Base-by-base conservation (phyloP, 108 stramenopile species). In the Nitzschia putrida region DNA sequence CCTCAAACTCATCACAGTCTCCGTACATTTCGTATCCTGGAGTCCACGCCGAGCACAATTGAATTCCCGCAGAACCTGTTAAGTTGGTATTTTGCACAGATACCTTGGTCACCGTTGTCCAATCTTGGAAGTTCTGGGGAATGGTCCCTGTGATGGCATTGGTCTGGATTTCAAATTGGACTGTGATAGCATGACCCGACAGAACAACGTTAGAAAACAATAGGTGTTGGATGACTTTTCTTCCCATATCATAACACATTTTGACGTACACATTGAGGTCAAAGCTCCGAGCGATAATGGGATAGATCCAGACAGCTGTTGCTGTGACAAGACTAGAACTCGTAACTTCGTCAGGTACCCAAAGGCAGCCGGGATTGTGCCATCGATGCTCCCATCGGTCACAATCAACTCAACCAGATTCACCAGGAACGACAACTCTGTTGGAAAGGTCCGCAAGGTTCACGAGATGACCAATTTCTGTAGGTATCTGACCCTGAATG, bases 331-430 rank as follows among this genome's bases (percentile, higher is more conserved):
- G 25, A 72, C 69, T 37, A 80, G 58, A 40, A 72, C 73, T 24
- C 77, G 69, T 5, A 81, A 50, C n/a, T 39, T 0, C 22, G 54
- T 50, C 29, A 87, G 53, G 18, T 79, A 37, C 16, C 80, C 85
- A 5, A 91, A 53, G 39, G 76, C 68, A 2, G 53, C 49, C 0
- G 89, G 89, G 24, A 91, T 72, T 1, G 63, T 64, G 8, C 76
- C 76, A 16, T 11, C 60, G 0, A 84, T 26, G 12, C 41, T 18
- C 8, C 44, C 51, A 16, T 58, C 55, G 20, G 80, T 77, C 65
- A 88, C 57, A 41, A 82, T 79, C 16, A 80, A 24, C 29, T 76
- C 68, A 45, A 74, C 71, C 53, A 93, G 55, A 39, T 77, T 82
- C 20, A 73, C 71, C 42, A 89, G 47, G 37, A 57, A 53, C 8